Base-by-base conservation (phyloP, 2,329 filamentous ascomycete species). In the Didymosphaeria variabile region DNA sequence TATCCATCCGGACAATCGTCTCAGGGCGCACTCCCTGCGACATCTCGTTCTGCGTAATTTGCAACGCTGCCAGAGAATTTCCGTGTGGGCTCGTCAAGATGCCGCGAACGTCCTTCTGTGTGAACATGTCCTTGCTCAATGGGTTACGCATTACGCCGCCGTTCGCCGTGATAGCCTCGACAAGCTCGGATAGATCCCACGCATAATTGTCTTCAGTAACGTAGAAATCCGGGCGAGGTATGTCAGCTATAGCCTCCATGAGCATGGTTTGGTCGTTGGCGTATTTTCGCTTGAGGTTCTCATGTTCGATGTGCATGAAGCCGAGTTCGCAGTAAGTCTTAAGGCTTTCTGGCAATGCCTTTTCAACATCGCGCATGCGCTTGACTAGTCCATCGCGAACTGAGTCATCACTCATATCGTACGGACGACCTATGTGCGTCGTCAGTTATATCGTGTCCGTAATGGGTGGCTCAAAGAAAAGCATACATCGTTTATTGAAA, bases 181-280 rank as follows among this genome's bases (percentile, higher is more conserved):
- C 73, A 10, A 77, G 65, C 57, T 79, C 77, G 12, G 71, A 69
- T 65, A 78, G 71, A 45, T 79, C 74, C 78, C 78, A 80, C 8
- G 77, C 77, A 56, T 78, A 79, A n/a, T 75, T 75, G 59, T 79
- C 77, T 38, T 79, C 77, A 0, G 75, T 79, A 32, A 73, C 75
- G 42, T 72, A 76, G 59, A 79, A 78, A 23, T 77, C 73, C 15
- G 66, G 66, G 42, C 77, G 64, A 8, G 71, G 68, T 8, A 79
- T 79, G 17, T 74, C 71, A 44, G 68, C 72, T 17, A 79, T 59
- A 8, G 62, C 55, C 38, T 77, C 72, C 8, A 66, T 69, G 3
- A 72, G 62, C 19, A 79, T 78, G 2, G 77, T 79, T 40, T 76
- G 72, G 8, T 66, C 64, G 53, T 79, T 79, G 46, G 67, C 68